Percentiles rank a stretch among this genome's conserved stretches.
Conservation (phyloP, 1,284 basidiomycete species). For the Tilletia setariae region DNA sequence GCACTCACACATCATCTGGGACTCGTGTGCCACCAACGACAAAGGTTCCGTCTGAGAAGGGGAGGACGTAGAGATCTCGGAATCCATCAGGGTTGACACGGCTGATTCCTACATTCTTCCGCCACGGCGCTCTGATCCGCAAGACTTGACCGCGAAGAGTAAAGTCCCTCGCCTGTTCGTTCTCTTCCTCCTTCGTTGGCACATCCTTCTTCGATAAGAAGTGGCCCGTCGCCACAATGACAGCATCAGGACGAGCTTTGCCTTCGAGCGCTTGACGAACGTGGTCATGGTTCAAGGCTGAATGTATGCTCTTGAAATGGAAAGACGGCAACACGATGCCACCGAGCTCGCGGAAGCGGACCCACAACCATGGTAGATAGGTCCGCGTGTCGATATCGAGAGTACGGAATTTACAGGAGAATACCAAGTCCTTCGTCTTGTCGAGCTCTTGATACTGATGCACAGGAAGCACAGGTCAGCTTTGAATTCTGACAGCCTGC, state of each 20-base stretch:
- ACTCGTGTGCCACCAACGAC: conserved; percentile 44
- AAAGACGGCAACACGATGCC: conserved; percentile 25
- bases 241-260: conserved; percentile 7
- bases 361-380: conserved; percentile 34
- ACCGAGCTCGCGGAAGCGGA: conserved; percentile 32
- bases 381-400: conserved; percentile 40
- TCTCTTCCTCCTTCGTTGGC: conserved; percentile 18
- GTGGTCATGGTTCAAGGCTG: background rate
- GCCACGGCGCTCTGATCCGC: conserved; percentile 41
- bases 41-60: conserved; percentile 38
- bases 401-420: conserved; percentile 37
- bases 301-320: background rate
- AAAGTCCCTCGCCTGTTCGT: conserved; percentile 19
- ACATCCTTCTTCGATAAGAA: background rate
- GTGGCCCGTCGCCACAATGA: conserved; percentile 37
- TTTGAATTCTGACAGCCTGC: background rate
- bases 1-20: conserved; percentile 25
- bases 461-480: background rate
- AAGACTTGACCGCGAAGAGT: conserved; percentile 44
- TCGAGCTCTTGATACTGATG: conserved; percentile 3
- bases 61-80: conserved; percentile 41
- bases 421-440: background rate
- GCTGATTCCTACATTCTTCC: conserved; percentile 26
- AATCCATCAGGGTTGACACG: conserved; percentile 26
- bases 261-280: background rate